phyloP scores from a whole-genome alignment of 208 protist genomes.

The Giardia duodenalis region DNA sequence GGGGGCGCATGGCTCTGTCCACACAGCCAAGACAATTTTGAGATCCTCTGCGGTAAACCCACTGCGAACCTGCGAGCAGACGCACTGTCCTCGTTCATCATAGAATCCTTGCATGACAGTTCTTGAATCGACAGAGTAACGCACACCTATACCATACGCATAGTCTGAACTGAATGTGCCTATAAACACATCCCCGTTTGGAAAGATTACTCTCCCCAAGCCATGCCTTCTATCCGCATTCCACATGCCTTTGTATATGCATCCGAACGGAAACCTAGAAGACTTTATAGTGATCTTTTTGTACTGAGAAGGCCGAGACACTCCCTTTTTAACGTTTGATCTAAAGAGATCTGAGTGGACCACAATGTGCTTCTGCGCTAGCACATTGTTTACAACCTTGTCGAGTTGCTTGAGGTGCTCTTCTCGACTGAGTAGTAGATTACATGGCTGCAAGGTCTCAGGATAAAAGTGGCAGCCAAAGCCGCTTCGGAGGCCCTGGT shows the following conservation, averaged over 20 bases:
- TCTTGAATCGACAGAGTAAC: background rate
- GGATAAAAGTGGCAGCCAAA: constrained; percentile 8
- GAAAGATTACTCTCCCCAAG: constrained; percentile 6
- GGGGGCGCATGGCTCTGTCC: background rate
- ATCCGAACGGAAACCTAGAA: background rate
- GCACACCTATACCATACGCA: constrained; percentile 6
- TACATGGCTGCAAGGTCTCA: background rate
- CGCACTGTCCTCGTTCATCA: constrained; percentile 1
- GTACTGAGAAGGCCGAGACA: background rate
- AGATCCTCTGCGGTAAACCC: background rate
- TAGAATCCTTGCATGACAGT: background rate
- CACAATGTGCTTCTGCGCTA: background rate
- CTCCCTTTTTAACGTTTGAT: background rate
- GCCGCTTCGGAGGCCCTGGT: background rate
- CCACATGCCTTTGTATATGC: background rate
- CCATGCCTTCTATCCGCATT: background rate
- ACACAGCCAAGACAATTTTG: background rate
- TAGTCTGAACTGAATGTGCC: background rate
- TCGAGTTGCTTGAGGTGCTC: background rate
- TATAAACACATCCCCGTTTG: constrained; percentile 27
- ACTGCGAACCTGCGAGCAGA: background rate
- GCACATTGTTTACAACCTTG: background rate
- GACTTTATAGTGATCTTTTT: background rate
- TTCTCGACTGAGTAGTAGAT: background rate
- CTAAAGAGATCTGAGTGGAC: background rate